A percentile compares a stretch with the other conserved stretches of the same genome.
These are phyloP conservation scores for Xerocomus spinulosus DNA, from an alignment of 768 basidiomycete species.

Conservation along the genomic window DNA sequence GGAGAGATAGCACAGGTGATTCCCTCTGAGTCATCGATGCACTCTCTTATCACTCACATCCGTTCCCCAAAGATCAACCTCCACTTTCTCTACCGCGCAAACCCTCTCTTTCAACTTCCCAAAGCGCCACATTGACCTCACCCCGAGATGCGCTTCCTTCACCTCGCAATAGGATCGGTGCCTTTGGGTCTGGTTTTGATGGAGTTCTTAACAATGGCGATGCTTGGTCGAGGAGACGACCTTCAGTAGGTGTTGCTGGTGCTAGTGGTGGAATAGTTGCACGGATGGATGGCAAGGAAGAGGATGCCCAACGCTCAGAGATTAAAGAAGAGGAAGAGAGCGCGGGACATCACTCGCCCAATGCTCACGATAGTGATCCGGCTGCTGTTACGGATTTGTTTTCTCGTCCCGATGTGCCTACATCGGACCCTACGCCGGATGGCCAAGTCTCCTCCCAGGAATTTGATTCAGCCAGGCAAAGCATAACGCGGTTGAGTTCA, in stretches of 20 bases:
- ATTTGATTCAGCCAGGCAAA: constrained; percentile 6
- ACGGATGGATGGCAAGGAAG: constrained; percentile 39
- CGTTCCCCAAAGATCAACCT: constrained; percentile 52
- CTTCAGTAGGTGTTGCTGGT: constrained; percentile 53
- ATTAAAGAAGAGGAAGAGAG: constrained; percentile 60
- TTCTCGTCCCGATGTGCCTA: constrained; percentile 6
- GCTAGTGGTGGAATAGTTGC: constrained; percentile 30
- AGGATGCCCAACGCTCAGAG: constrained; percentile 40
- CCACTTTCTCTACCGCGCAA: constrained; percentile 57
- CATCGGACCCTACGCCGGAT: constrained; percentile 3
- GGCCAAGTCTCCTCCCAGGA: constrained; percentile 10
- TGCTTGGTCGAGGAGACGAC: constrained; percentile 64
- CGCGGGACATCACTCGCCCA: constrained; percentile 1
- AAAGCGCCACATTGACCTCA: constrained; percentile 44
- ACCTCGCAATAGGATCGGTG: constrained; percentile 57
- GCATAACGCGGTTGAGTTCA: constrained; percentile 16
- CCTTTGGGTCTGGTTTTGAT: constrained; percentile 60
- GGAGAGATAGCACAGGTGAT: constrained; percentile 68
- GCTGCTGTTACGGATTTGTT: constrained; percentile 5
- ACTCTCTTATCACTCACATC: constrained; percentile 5
- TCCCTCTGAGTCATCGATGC: not conserved
- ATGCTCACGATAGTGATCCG: constrained; percentile 7
- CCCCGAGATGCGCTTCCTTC: constrained; percentile 62
- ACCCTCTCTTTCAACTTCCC: constrained; percentile 61
- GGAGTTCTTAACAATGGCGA: constrained; percentile 66